A percentile compares a stretch with the other conserved stretches of the same genome.
Conservation (phyloP, 1,284 basidiomycete genomes). For the Cutaneotrichosporon cutaneum region DNA sequence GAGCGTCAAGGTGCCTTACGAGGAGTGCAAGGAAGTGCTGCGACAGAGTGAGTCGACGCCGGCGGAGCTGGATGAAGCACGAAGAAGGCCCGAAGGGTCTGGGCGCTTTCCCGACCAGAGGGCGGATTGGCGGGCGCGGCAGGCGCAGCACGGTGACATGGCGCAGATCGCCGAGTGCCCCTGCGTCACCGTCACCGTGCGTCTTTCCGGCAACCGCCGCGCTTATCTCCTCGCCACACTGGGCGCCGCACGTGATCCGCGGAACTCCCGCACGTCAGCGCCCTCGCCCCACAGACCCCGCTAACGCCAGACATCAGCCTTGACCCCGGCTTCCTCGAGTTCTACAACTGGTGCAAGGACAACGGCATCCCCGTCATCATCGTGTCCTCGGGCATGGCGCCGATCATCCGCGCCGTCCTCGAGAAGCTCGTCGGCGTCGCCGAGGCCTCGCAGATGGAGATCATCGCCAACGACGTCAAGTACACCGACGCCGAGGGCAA, state of each 20-base stretch:
- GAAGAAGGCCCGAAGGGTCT: background rate
- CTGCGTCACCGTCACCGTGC: background rate
- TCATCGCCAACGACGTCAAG: constrained; percentile 83
- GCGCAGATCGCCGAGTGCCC: background rate
- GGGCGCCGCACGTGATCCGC: background rate
- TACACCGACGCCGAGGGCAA: constrained; percentile 58
- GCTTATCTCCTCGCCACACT: background rate
- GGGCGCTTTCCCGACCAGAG: background rate
- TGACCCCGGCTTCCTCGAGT: constrained; percentile 82
- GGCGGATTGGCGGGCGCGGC: background rate
- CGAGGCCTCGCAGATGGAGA: constrained; percentile 72
- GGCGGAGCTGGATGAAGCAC: background rate
- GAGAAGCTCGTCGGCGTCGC: constrained; percentile 72
- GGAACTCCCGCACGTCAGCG: background rate
- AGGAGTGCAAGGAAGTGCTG: constrained; percentile 72
- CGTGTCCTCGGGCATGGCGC: constrained; percentile 93
- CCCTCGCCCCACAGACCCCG: background rate
- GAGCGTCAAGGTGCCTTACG: constrained; percentile 68
- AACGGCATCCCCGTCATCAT: constrained; percentile 82
- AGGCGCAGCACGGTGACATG: background rate
- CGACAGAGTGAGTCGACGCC: constrained; percentile 58
- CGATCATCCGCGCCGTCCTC: constrained; percentile 79
- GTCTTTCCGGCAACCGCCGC: background rate
- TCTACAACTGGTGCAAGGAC: constrained; percentile 74
- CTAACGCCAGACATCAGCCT: constrained; percentile 67